Evolutionary conservation across 106 monocot genomes (phyloP), one percentile per base, ranked within the genome.

Genomic region (Amphibolis antarctica): DNA sequence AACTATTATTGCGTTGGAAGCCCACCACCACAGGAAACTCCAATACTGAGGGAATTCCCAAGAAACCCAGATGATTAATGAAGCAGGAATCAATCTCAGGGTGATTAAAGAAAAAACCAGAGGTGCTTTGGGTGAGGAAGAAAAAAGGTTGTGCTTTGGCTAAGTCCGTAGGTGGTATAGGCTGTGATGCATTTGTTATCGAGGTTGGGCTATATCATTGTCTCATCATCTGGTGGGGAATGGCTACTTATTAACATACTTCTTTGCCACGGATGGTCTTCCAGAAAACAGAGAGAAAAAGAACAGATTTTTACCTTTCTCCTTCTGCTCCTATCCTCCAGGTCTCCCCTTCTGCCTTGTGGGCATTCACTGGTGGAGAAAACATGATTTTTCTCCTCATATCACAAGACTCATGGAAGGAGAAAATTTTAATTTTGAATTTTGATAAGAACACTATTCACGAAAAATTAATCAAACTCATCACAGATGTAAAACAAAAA

Each of bases 131-230:
- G n/a, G n/a, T n/a, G n/a, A n/a, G n/a, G n/a, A n/a, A n/a, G n/a
- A n/a, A n/a, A n/a, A n/a, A n/a, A n/a, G n/a, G n/a, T n/a, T n/a
- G 12, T 36, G 13, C 28, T 29, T 58, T 58, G 21, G 9, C 21
- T 42, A 21, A 11, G 1, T 12, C 42, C 19, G 42, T 24, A 43
- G 36, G 61, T 3, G 21, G 31, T 61, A 1, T 61, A 42, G 43
- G n/a, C n/a, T 42, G 17, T 43, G 15, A 28, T 30, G 60, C 60
- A 61, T 61, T 61, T 61, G 60, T 44, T 42, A 18, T 42, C 44
- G 30, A 44, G 61, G 42, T 61, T 61, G 36, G 44, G 20, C 27
- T 44, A 23, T 27, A 63, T 63, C 63, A 63, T 63, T 63, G 63
- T 47, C 47, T 63, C 46, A 47, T 63, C 63, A 63, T 63, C 63